These are phyloP conservation scores for Leptographium wingfieldii DNA, from an alignment of 2,329 filamentous ascomycete genomes.

Conservation along the genomic window DNA sequence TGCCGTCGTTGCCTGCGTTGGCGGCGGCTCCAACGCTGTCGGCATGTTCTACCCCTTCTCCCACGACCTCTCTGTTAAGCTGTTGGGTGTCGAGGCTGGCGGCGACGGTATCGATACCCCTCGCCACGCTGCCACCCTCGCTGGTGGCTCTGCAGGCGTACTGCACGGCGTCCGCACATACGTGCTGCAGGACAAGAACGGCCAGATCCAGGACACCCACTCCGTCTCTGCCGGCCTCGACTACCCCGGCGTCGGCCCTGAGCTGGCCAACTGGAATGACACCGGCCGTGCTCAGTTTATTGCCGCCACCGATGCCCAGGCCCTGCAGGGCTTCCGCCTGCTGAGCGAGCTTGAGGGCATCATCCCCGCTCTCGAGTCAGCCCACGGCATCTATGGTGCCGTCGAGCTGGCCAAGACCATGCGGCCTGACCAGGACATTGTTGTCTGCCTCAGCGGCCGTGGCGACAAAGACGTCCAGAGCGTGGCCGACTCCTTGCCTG, in stretches of 20 bases:
- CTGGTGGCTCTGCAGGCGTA: conserved; percentile 79
- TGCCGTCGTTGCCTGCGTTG: conserved; percentile 91
- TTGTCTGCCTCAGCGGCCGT: conserved; percentile 84
- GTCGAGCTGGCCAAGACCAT: conserved; percentile 87
- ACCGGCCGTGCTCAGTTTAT: conserved; percentile 74
- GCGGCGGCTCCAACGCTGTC: conserved; percentile 85
- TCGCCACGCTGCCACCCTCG: conserved; percentile 78
- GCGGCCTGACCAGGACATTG: conserved; percentile 76
- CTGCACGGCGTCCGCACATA: conserved; percentile 95
- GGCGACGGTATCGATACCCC: conserved; percentile 82
- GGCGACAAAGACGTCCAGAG: conserved; percentile 99
- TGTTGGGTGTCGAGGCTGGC: conserved; percentile 88
- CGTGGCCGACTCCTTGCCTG: conserved; percentile 86
- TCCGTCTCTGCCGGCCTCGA: conserved; percentile 93
- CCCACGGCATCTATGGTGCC: conserved; percentile 83
- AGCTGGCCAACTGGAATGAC: conserved; percentile 89
- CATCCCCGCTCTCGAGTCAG: conserved; percentile 87
- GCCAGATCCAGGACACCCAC: conserved; percentile 90
- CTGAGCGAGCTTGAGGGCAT: conserved; percentile 87
- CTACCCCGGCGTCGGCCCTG: conserved; percentile 92
- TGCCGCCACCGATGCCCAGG: conserved; percentile 81
- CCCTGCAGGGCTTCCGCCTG: conserved; percentile 74
- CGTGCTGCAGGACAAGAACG: conserved; percentile 81
- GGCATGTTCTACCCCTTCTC: conserved; percentile 99
- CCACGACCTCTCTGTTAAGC: conserved; percentile 70